Evolutionary conservation across 352 stramenopile genomes (phyloP).

Genomic region (Globisporangium camurandrum): DNA sequence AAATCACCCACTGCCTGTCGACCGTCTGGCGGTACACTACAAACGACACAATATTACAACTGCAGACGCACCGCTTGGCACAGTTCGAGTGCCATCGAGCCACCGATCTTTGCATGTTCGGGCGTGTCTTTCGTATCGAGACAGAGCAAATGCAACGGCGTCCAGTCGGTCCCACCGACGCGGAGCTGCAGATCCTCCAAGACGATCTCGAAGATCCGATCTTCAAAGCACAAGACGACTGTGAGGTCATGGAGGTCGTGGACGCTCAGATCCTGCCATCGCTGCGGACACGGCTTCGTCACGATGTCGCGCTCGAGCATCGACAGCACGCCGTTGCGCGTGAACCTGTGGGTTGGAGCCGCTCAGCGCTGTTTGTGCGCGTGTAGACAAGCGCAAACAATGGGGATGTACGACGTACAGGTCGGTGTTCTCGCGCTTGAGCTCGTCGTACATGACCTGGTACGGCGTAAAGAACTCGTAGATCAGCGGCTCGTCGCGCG

Average conservation of each 20-base stretch:
- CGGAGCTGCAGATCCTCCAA: conserved; percentile 71
- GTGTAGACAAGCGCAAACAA: not conserved
- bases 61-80: conserved; percentile 53
- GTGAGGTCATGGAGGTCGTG: conserved; percentile 70
- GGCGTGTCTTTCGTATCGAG: conserved; percentile 86
- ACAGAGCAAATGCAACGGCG: conserved; percentile 76
- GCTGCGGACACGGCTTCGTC: conserved; percentile 79
- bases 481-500: conserved; percentile 65
- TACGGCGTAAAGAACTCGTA: conserved; percentile 88
- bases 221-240: conserved; percentile 87
- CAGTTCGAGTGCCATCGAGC: conserved; percentile 67
- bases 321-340: conserved; percentile 71
- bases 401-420: too few species aligned
- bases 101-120: conserved; percentile 78
- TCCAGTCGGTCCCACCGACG: conserved; percentile 38
- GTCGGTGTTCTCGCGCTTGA: conserved; percentile 72
- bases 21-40: too few species aligned
- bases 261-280: conserved; percentile 76
- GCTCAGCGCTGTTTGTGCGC: too few species aligned
- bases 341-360: conserved; percentile 46
- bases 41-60: too few species aligned
- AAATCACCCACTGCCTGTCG: too few species aligned
- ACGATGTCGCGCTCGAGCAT: conserved; percentile 86
- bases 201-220: conserved; percentile 86
- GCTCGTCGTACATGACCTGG: conserved; percentile 77